Percentiles rank a stretch among this genome's conserved stretches.
phyloP scores from a whole-genome alignment of 805 yeast species.

The Nakazawaea siamensis region DNA sequence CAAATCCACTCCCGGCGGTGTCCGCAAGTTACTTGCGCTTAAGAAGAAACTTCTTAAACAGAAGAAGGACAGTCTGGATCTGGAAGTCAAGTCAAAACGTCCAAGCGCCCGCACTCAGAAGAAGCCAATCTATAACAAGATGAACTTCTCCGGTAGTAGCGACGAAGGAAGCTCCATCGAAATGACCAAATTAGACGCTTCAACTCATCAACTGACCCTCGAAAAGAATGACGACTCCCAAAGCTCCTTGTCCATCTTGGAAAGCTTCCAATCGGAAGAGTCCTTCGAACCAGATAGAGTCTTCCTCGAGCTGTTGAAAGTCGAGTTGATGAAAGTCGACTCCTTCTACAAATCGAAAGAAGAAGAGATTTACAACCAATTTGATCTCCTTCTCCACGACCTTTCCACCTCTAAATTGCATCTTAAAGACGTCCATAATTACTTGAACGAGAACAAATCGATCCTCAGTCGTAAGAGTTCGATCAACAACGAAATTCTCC shows the following conservation, averaged over 20 bases:
- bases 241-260: constrained; percentile 3
- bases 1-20: no score
- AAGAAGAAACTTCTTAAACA: constrained; percentile 1
- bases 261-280: constrained; percentile 2
- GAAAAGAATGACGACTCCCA: constrained; percentile 12
- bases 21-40: background rate
- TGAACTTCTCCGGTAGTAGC: no score
- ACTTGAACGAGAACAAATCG: constrained; percentile 17
- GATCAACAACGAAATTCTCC: constrained; percentile 14
- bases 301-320: constrained; percentile 36
- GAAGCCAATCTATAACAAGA: no score
- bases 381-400: constrained; percentile 38
- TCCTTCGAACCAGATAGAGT: constrained; percentile 29
- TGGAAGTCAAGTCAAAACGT: background rate
- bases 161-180: background rate
- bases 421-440: constrained; percentile 16
- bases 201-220: constrained; percentile 12
- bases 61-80: background rate
- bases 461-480: constrained; percentile 16
- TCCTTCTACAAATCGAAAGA: constrained; percentile 41
- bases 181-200: constrained; percentile 7
- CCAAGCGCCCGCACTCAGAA: background rate
- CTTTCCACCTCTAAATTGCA: constrained; percentile 28
- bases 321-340: constrained; percentile 46
- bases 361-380: constrained; percentile 33